Evolutionary conservation across 2,329 filamentous ascomycete genomes (phyloP).

Genomic region (Dothiorella sarmentorum): DNA sequence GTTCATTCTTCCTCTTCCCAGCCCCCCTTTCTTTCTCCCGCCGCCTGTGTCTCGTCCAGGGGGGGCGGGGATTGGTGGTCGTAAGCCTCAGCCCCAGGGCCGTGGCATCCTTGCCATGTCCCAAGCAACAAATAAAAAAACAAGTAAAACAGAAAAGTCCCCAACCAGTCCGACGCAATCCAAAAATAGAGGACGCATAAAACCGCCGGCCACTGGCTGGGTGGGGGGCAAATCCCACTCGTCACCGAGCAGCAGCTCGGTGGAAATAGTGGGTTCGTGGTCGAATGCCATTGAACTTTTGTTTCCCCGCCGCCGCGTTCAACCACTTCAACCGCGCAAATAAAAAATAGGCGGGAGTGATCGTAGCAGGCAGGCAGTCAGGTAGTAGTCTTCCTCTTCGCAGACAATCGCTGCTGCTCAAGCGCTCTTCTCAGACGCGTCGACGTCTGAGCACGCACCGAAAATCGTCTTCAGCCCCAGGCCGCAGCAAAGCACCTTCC

Average conservation of each 20-base stretch:
- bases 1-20: neutral
- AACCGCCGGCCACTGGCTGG: too few species aligned
- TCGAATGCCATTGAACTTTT: too few species aligned
- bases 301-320: too few species aligned
- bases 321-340: too few species aligned
- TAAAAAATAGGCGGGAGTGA: too few species aligned
- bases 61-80: neutral
- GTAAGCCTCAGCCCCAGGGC: conserved; percentile 8
- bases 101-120: neutral
- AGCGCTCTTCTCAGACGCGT: neutral
- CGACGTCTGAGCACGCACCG: neutral
- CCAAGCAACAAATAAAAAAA: too few species aligned
- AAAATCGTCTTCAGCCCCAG: neutral
- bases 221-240: too few species aligned
- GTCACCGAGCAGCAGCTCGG: too few species aligned
- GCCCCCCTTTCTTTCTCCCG: neutral
- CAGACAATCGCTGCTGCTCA: too few species aligned
- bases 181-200: too few species aligned
- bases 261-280: too few species aligned
- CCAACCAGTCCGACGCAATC: neutral
- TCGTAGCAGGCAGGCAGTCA: too few species aligned
- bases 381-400: neutral
- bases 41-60: neutral
- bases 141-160: neutral
- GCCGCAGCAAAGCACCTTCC: neutral